phyloP scores from a whole-genome alignment of 257 asterid genomes.

The Solanum gracilifrons region DNA sequence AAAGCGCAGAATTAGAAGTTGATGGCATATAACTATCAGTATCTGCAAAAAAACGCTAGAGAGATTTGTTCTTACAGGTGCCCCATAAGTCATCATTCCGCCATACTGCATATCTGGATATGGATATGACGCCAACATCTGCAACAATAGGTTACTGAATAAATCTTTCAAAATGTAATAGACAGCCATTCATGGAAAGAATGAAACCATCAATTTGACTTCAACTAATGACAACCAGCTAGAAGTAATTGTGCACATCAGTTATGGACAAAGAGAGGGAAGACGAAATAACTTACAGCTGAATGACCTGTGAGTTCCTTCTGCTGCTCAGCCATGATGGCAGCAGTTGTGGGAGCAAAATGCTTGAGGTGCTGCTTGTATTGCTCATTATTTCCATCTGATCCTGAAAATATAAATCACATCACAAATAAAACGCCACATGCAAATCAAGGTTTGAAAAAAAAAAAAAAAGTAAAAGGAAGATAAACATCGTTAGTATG shows the following conservation, averaged over 20 bases:
- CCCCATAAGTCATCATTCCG: conserved; percentile 54
- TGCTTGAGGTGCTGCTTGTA: conserved; percentile 25
- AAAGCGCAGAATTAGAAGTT: background rate
- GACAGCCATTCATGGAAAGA: background rate
- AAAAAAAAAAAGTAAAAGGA: background rate
- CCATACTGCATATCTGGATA: conserved; percentile 58
- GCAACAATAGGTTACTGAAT: conserved; percentile 10
- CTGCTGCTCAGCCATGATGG: conserved; percentile 14
- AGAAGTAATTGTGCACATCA: background rate
- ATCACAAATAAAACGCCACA: conserved; percentile 4
- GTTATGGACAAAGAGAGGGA: background rate
- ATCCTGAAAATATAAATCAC: conserved; percentile 27
- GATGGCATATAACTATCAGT: background rate
- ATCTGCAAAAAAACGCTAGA: background rate
- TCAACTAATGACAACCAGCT: background rate
- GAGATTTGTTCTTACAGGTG: conserved; percentile 40
- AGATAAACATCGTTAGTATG: background rate
- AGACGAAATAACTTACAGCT: conserved; percentile 33
- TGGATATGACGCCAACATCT: conserved; percentile 68
- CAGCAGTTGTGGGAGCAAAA: conserved; percentile 5
- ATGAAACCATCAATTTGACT: background rate
- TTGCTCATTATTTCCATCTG: conserved; percentile 28
- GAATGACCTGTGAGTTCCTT: conserved; percentile 79
- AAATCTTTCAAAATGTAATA: background rate
- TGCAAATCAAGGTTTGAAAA: background rate